A percentile compares a stretch with the other conserved stretches of the same genome.
Evolutionary conservation across 768 basidiomycete species (phyloP).

Genomic region (Pleurotus giganteus): DNA sequence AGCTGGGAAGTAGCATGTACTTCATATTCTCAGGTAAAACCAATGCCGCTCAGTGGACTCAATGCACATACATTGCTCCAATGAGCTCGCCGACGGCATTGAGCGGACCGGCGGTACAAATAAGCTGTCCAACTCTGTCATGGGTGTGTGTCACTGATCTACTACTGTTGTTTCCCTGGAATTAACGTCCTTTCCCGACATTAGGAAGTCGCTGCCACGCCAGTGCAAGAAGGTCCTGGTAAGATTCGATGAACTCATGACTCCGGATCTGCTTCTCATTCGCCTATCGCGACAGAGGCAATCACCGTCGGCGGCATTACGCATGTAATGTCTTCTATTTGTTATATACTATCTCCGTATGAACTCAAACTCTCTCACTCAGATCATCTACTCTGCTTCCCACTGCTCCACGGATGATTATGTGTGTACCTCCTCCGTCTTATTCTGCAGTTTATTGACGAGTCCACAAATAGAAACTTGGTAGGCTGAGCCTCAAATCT

Average conservation of each 20-base stretch:
- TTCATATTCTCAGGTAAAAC: slow-evolving; percentile 17
- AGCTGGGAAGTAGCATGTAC: slow-evolving; percentile 11
- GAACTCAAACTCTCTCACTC: neutral
- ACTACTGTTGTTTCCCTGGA: no score
- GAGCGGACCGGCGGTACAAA: slow-evolving; percentile 15
- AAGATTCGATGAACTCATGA: neutral
- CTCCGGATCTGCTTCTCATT: neutral
- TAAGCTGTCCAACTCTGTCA: slow-evolving; percentile 15
- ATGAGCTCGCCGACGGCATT: slow-evolving; percentile 16
- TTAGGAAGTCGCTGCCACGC: slow-evolving; percentile 15
- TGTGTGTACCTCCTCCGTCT: neutral
- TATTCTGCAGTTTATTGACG: neutral
- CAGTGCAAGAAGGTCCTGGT: slow-evolving; percentile 16
- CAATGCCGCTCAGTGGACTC: slow-evolving; percentile 14
- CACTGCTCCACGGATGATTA: slow-evolving; percentile 19
- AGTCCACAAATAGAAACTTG: slow-evolving; percentile 9
- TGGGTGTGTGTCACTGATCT: slow-evolving; percentile 10
- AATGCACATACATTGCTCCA: slow-evolving; percentile 17
- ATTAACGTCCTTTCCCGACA: neutral
- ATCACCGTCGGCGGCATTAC: slow-evolving; percentile 14
- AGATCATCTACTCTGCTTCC: slow-evolving; percentile 19
- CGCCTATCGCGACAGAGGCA: slow-evolving; percentile 4
- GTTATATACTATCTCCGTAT: neutral
- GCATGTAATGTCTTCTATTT: slow-evolving; percentile 7
- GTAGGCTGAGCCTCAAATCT: slow-evolving; percentile 11